These are phyloP conservation scores for Penicillium glabrum DNA, from an alignment of 2,329 filamentous ascomycete species.

Conservation along the genomic window DNA sequence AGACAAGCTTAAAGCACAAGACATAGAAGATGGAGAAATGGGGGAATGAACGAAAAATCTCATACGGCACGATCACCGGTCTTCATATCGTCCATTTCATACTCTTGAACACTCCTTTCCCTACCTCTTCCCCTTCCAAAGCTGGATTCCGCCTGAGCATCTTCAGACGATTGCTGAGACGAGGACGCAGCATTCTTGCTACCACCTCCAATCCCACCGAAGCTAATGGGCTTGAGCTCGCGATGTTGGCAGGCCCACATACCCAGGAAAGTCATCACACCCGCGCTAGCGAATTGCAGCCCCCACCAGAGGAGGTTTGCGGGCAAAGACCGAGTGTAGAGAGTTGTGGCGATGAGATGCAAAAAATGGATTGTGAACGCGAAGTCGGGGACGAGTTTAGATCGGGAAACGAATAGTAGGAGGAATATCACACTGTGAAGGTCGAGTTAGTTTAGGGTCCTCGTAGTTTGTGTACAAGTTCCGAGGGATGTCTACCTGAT, in stretches of 20 bases:
- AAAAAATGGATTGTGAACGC: slow-evolving; percentile 83
- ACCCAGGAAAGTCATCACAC: slow-evolving; percentile 68
- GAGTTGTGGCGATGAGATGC: slow-evolving; percentile 72
- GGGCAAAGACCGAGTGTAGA: slow-evolving; percentile 78
- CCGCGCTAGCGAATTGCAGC: slow-evolving; percentile 60
- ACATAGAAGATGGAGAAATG: background rate
- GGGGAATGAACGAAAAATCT: background rate
- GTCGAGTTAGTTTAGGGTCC: background rate
- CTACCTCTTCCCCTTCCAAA: slow-evolving; percentile 34
- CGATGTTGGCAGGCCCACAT: slow-evolving; percentile 91
- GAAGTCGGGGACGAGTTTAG: slow-evolving; percentile 94
- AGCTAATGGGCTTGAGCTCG: slow-evolving; percentile 84
- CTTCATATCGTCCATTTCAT: slow-evolving; percentile 38
- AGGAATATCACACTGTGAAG: slow-evolving; percentile 72
- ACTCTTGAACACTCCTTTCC: slow-evolving; percentile 31
- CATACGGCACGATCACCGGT: slow-evolving; percentile 32
- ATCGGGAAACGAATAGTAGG: slow-evolving; percentile 78
- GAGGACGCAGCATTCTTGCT: slow-evolving; percentile 15
- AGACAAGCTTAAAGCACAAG: background rate
- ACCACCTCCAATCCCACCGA: slow-evolving; percentile 59
- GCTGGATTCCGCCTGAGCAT: slow-evolving; percentile 23
- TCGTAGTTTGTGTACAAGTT: background rate
- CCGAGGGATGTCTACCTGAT: slow-evolving; percentile 53
- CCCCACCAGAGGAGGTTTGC: slow-evolving; percentile 84
- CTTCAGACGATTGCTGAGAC: slow-evolving; percentile 10